Evolutionary conservation across 2,329 filamentous ascomycete genomes (phyloP), one percentile per base, ranked within the genome.

Genomic region (Xylaria sp.): DNA sequence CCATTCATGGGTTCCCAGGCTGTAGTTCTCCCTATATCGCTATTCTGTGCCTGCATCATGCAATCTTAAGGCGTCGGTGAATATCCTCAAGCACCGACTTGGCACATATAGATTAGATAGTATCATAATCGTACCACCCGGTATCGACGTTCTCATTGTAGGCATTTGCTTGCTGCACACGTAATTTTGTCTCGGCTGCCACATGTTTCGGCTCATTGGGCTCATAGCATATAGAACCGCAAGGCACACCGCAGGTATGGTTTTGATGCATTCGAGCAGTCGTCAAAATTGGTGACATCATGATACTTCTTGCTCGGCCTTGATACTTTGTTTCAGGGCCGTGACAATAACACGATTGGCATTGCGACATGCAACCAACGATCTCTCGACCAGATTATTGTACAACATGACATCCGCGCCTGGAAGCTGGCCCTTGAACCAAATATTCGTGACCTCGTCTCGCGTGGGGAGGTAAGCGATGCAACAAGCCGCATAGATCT

Each of bases 361-460:
- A 63, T 76, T 78, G 31, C 74, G 77, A 25, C 79, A 79, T 1
- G 80, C 79, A 19, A 76, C 66, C 31, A 82, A 72, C 19, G 77
- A 78, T 63, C 74, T 76, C 64, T 81, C 77, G 2, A 82, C 73
- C 67, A 82, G 69, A 40, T 75, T 73, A 50, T 77, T 76, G 67
- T 82, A 81, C 31, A 79, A 60, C 38, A 74, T 70, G 46, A 76
- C 73, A 51, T 80, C 77, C 64, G 79, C 78, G 3, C 79, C 76
- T 2, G 83, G 79, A 8, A 86, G 65, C 61, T 82, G 79, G 5
- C 95, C 94, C 79, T 94, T 97, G 73, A 96, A 86, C 95, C 95
- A 99, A 17, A 98, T 78, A 73, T 97, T 94, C 8, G 94, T 97
- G 54, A 98, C 88, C 77, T 99, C 95, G 70, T 98, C 94, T 65